Percentiles rank a stretch among this genome's conserved stretches.
These are phyloP conservation scores for Hydnum rufescens DNA, from an alignment of 768 basidiomycete genomes.

Conservation along the genomic window DNA sequence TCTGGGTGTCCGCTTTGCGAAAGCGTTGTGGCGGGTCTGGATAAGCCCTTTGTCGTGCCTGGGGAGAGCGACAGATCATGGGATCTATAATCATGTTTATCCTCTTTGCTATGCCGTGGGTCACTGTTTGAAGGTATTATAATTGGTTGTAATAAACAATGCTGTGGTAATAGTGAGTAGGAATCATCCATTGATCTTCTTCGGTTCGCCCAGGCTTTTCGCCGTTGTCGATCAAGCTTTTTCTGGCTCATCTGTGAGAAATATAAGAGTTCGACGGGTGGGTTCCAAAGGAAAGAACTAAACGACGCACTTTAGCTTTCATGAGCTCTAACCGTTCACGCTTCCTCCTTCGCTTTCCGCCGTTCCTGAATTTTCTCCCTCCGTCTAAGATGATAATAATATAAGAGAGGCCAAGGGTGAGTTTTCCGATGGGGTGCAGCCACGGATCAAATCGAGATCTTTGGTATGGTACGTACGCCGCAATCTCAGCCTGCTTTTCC, in stretches of 20 bases:
- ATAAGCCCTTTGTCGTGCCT: conserved; percentile 65
- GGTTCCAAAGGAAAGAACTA: not conserved
- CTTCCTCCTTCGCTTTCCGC: conserved; percentile 53
- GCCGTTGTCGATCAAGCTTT: conserved; percentile 51
- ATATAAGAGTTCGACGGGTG: not conserved
- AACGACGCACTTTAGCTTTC: conserved; percentile 29
- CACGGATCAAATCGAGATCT: not conserved
- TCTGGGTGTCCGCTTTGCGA: conserved; percentile 89
- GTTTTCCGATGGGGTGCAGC: not conserved
- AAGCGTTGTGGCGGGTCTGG: conserved; percentile 63
- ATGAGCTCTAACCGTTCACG: conserved; percentile 32
- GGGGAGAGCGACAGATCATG: conserved; percentile 66
- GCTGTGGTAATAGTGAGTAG: not conserved
- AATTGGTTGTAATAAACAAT: not conserved
- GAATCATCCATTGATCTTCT: conserved; percentile 52
- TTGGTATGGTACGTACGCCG: conserved; percentile 29
- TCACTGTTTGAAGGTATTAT: not conserved
- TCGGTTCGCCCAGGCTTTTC: conserved; percentile 55
- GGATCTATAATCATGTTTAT: conserved; percentile 29
- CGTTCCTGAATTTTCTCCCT: conserved; percentile 50
- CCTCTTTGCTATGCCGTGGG: too few relatives aligned
- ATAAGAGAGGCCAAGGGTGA: not conserved
- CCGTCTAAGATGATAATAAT: conserved; percentile 24
- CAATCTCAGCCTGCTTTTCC: conserved; percentile 49
- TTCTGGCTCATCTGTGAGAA: conserved; percentile 51